phyloP scores from a whole-genome alignment of 257 asterid genomes.

The Salvia hispanica region DNA sequence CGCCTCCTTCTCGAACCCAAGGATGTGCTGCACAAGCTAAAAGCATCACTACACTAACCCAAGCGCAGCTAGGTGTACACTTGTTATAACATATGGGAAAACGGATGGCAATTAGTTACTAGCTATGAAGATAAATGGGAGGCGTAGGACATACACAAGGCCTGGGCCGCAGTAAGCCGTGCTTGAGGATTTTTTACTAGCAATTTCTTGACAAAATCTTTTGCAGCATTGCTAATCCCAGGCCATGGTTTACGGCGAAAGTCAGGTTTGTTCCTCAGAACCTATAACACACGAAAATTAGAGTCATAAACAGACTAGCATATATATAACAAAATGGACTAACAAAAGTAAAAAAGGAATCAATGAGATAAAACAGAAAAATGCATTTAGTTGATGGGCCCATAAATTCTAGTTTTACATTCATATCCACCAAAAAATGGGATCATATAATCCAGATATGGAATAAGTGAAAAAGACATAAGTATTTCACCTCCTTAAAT shows the following conservation, averaged over 20 bases:
- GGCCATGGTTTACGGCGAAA: slow-evolving; percentile 99
- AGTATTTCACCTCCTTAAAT: slow-evolving; percentile 78
- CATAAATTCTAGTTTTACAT: not conserved
- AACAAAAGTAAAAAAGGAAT: not conserved
- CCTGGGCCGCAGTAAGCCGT: slow-evolving; percentile 98
- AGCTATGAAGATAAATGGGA: not conserved
- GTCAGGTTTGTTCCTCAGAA: slow-evolving; percentile 90
- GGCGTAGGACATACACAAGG: slow-evolving; percentile 65
- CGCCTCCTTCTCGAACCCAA: slow-evolving; percentile 99
- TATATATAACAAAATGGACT: slow-evolving; percentile 10
- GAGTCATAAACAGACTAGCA: slow-evolving; percentile 32
- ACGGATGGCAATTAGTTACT: not conserved
- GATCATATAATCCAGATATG: not conserved
- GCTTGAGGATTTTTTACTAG: slow-evolving; percentile 92
- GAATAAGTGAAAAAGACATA: not conserved
- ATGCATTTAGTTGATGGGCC: not conserved
- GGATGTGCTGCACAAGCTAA: slow-evolving; percentile 74
- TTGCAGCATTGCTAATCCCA: slow-evolving; percentile 79
- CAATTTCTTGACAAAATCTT: slow-evolving; percentile 93
- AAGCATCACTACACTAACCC: slow-evolving; percentile 24
- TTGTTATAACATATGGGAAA: slow-evolving; percentile 1
- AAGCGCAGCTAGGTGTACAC: slow-evolving; percentile 6
- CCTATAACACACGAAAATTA: slow-evolving; percentile 45
- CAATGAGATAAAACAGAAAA: slow-evolving; percentile 11
- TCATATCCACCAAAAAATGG: slow-evolving; percentile 4